phyloP scores from a whole-genome alignment of 306 rosid genomes.

The Cicer cuneatum region DNA sequence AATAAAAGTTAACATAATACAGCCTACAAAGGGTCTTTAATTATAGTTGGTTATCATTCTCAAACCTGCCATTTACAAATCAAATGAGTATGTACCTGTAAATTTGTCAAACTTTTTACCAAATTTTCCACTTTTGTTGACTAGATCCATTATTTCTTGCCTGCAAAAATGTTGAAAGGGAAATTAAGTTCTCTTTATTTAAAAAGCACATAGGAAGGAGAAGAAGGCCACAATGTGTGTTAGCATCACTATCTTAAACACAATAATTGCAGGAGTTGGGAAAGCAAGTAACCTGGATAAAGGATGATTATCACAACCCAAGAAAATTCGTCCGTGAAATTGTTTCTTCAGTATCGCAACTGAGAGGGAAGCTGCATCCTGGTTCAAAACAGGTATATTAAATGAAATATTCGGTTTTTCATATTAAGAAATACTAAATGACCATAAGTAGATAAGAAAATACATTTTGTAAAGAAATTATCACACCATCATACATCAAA shows the following conservation, averaged over 20 bases:
- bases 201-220: not conserved
- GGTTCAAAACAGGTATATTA: slow-evolving; percentile 32
- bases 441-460: not conserved
- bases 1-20: not conserved
- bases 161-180: slow-evolving; percentile 56
- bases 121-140: slow-evolving; percentile 80
- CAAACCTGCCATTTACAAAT: not conserved
- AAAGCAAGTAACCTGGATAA: slow-evolving; percentile 71
- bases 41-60: slow-evolving; percentile 1
- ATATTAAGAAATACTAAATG: slow-evolving; percentile 24
- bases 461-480: slow-evolving; percentile 11
- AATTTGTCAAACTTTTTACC: slow-evolving; percentile 72
- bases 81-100: slow-evolving; percentile 59
- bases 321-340: slow-evolving; percentile 63
- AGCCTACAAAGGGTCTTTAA: not conserved
- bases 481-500: not conserved
- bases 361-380: slow-evolving; percentile 94
- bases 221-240: not conserved
- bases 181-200: slow-evolving; percentile 23
- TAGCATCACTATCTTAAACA: not conserved
- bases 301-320: slow-evolving; percentile 97
- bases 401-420: slow-evolving; percentile 23
- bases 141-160: slow-evolving; percentile 94
- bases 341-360: slow-evolving; percentile 81
- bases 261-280: not conserved